These are phyloP conservation scores for Podila clonocystis DNA, from an alignment of 192 early-diverging fungal genomes.

Conservation along the genomic window DNA sequence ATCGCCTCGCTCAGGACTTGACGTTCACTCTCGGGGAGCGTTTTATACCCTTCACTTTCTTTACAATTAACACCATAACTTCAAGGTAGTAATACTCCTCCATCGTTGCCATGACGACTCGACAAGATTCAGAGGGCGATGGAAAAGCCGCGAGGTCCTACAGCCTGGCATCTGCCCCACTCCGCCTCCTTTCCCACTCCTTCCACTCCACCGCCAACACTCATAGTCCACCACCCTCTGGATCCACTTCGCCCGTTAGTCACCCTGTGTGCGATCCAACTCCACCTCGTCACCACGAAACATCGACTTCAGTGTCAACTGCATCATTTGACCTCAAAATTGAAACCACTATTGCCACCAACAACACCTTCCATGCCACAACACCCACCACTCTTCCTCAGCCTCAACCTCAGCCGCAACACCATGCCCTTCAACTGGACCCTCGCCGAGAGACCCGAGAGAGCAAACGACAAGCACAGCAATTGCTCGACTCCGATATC, in stretches of 20 bases:
- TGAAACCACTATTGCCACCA: background rate
- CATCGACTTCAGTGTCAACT: background rate
- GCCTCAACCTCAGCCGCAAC: too few relatives aligned
- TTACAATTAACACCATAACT: background rate
- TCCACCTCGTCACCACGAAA: background rate
- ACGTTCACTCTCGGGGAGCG: background rate
- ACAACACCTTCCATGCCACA: background rate
- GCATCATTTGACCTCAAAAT: background rate
- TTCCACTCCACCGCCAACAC: constrained; percentile 50
- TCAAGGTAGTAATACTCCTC: background rate
- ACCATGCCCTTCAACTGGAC: background rate
- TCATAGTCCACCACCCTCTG: background rate
- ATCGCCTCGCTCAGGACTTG: too few relatives aligned
- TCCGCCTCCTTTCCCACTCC: constrained; percentile 44
- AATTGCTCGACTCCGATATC: background rate
- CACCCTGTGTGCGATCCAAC: background rate
- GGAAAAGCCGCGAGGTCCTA: constrained; percentile 33
- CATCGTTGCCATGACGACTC: constrained; percentile 30
- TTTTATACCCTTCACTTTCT: background rate
- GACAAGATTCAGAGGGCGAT: constrained; percentile 38
- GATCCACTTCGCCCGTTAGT: constrained; percentile 6
- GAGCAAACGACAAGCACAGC: constrained; percentile 1
- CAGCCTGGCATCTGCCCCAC: constrained; percentile 39
- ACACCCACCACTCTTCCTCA: too few relatives aligned
- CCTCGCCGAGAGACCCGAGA: constrained; percentile 1